Base-by-base conservation (phyloP, 2,329 filamentous ascomycete species). In the Daldinia sp. region DNA sequence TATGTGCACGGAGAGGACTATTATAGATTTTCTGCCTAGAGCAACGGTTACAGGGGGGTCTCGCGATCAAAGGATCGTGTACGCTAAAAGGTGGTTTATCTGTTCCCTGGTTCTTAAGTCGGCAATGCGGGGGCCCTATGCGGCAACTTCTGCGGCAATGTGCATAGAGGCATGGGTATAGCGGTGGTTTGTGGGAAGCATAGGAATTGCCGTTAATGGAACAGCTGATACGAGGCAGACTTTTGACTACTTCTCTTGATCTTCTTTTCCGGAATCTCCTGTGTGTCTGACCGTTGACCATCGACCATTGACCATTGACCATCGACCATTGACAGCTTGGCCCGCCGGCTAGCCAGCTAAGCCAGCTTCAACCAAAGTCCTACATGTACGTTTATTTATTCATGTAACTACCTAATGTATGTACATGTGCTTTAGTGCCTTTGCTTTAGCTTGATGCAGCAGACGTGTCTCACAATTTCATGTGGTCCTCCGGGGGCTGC, bases 381-480 rank as follows among this genome's bases (percentile, higher is more conserved):
- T 66, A 48, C 45, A 29, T 48, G n/a, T n/a, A n/a, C n/a, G n/a
- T n/a, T n/a, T n/a, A n/a, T n/a, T n/a, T n/a, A n/a, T n/a, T n/a
- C n/a, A n/a, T n/a, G n/a, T n/a, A n/a, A n/a, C n/a, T n/a, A n/a
- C n/a, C n/a, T n/a, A n/a, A n/a, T n/a, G n/a, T 45, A 27, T 45
- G 39, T 45, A 45, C 39, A 45, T 45, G 21, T 43, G 39, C 39
- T 43, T n/a, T n/a, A n/a, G n/a, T n/a, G n/a, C n/a, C n/a, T n/a
- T n/a, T n/a, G 59, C 60, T 45, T 61, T 63, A 68, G 65, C 59
- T 67, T 53, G 41, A 68, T 57, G 62, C 62, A 68, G 59, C 56
- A 64, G 48, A 68, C 65, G 65, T 65, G 62, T 68, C 65, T 65
- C 56, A 59, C 55, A 53, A 58, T 61, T 47, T 65, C 56, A 63